Conservation (phyloP, 2,329 filamentous ascomycete genomes). For the Drechmeria coniospora region DNA sequence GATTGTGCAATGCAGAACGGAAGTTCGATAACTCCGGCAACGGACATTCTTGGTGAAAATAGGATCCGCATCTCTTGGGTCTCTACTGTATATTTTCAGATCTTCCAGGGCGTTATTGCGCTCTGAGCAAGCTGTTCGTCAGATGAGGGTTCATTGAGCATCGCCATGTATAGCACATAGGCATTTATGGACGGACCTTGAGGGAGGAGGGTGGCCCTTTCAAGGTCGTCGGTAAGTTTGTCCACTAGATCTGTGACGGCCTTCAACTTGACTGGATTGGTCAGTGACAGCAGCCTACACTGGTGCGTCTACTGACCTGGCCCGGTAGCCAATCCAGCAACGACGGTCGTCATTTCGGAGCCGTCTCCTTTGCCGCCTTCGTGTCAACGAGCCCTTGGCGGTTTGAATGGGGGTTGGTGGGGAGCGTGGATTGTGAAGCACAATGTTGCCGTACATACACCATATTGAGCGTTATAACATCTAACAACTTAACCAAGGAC, state of each 20-base stretch:
- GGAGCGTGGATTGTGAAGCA: background rate
- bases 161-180: constrained; percentile 1
- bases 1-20: background rate
- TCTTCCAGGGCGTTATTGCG: constrained; percentile 46
- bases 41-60: constrained; percentile 70
- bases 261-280: constrained; percentile 43
- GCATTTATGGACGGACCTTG: constrained; percentile 31
- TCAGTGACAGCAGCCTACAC: constrained; percentile 2
- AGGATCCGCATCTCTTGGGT: constrained; percentile 55
- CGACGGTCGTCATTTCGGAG: background rate
- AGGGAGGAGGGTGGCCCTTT: constrained; percentile 39
- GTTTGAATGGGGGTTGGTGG: background rate
- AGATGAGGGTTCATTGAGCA: constrained; percentile 1
- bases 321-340: background rate
- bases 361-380: background rate
- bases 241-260: constrained; percentile 51
- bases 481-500: too few relatives aligned
- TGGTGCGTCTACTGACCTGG: background rate
- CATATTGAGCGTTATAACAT: background rate
- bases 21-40: background rate
- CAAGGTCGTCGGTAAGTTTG: constrained; percentile 45
- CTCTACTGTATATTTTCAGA: constrained; percentile 53
- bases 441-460: background rate
- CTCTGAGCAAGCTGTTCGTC: constrained; percentile 28
- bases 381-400: background rate